Base-by-base conservation (phyloP, 495 filamentous ascomycete species). In the Penicillium tannophilum region DNA sequence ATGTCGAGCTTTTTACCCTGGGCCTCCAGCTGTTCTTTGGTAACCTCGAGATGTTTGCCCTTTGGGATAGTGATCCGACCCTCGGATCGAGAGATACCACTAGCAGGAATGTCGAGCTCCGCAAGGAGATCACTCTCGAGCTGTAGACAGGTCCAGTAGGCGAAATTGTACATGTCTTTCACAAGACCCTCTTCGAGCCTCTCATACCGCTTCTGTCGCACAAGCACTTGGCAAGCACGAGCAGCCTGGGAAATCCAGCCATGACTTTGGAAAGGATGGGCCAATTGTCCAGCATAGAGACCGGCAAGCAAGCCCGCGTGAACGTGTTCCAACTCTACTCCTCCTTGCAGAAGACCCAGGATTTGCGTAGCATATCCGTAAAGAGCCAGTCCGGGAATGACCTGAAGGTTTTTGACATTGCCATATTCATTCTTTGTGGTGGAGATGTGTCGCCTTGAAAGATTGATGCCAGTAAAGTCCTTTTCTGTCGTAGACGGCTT, bases 111-210 rank as follows among this genome's bases (percentile, higher is more conserved):
- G 56, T 90, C 89, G 30, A 97, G 75, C 72, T 98, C 94, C 10
- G 94, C 94, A 31, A 97, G 77, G 43, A 98, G 89, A 71, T 98
- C 94, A 76, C 94, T 97, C 75, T 98, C 94, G 20, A 98, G 80
- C 63, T 97, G 94, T 63, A 97, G 76, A 67, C 90, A 95, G 9
- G 93, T 94, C 93, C 93, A 98, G 63, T 90, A 97, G 7, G 91
- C 90, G 61, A 94, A 87, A 35, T 88, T 78, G 50, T 89, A 78
- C 42, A 88, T 78, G 61, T 87, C 84, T 46, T 70, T 67, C 1
- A 59, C 26, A 8, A 56, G 54, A 11, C 68, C 66, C 16, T 72
- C 68, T 16, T 52, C 46, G 31, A 71, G 63, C 52, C 63, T 39
- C 17, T 70, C 69, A 62, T 80, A 80, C 0, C 70, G 70, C 57